Evolutionary conservation across 306 rosid genomes (phyloP).

Genomic region (Mucuna pruriens): DNA sequence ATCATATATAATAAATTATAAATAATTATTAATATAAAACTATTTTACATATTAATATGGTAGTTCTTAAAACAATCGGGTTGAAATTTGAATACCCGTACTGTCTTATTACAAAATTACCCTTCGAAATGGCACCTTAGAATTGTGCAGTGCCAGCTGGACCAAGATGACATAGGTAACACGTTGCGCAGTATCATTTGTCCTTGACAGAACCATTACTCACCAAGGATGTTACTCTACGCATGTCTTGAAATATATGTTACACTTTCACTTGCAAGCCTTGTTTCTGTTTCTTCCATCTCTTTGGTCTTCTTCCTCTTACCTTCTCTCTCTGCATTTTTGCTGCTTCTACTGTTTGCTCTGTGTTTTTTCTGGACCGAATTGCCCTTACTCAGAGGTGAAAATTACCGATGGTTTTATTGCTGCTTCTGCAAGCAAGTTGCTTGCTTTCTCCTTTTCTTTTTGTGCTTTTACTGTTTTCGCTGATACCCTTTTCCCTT

Average conservation of each 20-base stretch:
- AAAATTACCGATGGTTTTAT: conserved; percentile 14
- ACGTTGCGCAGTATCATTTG: conserved; percentile 37
- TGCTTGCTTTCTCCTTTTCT: conserved; percentile 23
- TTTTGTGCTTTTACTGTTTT: conserved; percentile 21
- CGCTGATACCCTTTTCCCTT: conserved; percentile 39
- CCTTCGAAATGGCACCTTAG: conserved; percentile 41
- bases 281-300: conserved; percentile 7
- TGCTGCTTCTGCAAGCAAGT: conserved; percentile 25
- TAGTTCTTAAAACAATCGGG: not conserved
- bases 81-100: not conserved
- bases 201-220: not conserved
- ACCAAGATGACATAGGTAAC: not conserved
- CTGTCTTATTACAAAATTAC: conserved; percentile 19
- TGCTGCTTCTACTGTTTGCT: conserved; percentile 25
- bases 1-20: no score
- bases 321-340: conserved; percentile 35
- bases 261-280: not conserved
- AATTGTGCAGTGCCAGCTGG: conserved; percentile 29
- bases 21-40: no score
- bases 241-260: not conserved
- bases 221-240: not conserved
- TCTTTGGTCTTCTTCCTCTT: not conserved
- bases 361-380: conserved; percentile 35
- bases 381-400: conserved; percentile 40
- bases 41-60: no score